Base-by-base conservation (phyloP, 1,284 basidiomycete genomes). In the Pascua guehoae region DNA sequence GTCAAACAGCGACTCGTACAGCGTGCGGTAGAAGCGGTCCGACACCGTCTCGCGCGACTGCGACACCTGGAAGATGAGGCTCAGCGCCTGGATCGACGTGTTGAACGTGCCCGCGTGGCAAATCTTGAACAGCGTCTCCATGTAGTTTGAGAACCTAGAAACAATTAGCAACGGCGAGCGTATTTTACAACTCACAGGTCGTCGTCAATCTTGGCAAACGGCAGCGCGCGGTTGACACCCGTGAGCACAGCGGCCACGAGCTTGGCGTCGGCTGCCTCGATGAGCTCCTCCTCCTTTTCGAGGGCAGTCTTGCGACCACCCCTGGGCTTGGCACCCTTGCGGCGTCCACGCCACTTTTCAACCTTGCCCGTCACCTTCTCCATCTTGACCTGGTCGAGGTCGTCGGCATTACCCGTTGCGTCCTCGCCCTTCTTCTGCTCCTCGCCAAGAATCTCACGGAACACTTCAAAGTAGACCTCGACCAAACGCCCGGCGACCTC, bases 401-500 rank as follows among this genome's bases (percentile, higher is more conserved):
- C 76, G 14, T 71, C 76, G 24, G 71, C 79, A 36, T 44, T 36
- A 53, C 76, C 79, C 47, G 72, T 69, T 12, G 57, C 58, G 52
- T 72, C 69, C 41, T 75, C 69, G 49, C 74, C 67, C 46, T 74
- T 69, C 44, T 64, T 61, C 52, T 62, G 66, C 44, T 68, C 66
- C 17, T 86, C 82, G 0, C 89, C 87, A 1, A 96, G 82, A 12
- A 95, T 80, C 69, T 92, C 91, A 65, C 88, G 82, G 79, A 99
- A 99, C 67, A 98, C 83, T 78, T 94, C 88, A 71, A 98, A 99
- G 78, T 98, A 98, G 11, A 95, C 82, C 58, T 92, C 86, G 39
- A 98, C 86, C 52, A 98, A 81, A 60, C 86, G 83, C 50, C 87
- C 81, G n/a, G 93, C 89, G 8, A 94, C 88, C 0, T 84, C 83